A percentile compares a stretch with the other conserved stretches of the same genome.
phyloP scores from a whole-genome alignment of 768 basidiomycete genomes.

The Pulveroboletus sp. region DNA sequence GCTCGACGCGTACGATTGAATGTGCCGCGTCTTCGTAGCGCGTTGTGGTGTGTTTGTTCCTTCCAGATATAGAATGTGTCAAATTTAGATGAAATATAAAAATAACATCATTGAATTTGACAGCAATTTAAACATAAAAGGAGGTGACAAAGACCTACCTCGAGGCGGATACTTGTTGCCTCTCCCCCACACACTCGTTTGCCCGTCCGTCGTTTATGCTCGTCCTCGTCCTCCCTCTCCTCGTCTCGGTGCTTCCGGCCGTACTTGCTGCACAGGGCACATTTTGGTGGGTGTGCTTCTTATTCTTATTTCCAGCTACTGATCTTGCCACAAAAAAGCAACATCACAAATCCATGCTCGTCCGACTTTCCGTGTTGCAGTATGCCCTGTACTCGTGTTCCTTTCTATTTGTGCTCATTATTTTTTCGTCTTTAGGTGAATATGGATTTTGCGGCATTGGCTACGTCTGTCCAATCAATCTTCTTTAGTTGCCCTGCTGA shows the following conservation, averaged over 20 bases:
- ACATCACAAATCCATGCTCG: constrained; percentile 35
- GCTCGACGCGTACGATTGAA: background rate
- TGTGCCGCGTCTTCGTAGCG: constrained; percentile 9
- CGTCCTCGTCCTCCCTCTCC: constrained; percentile 18
- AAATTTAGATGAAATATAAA: background rate
- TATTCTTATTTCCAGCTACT: background rate
- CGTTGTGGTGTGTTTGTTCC: constrained; percentile 21
- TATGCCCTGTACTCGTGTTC: constrained; percentile 19
- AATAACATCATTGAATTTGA: background rate
- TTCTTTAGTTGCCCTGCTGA: constrained; percentile 6
- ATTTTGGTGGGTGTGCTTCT: constrained; percentile 23
- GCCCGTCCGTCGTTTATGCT: constrained; percentile 21
- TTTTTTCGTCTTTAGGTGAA: constrained; percentile 35
- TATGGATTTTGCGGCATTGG: constrained; percentile 54
- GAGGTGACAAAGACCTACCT: background rate
- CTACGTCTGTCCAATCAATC: constrained; percentile 26
- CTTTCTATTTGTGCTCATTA: background rate
- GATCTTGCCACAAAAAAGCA: constrained; percentile 30
- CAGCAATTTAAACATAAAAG: background rate
- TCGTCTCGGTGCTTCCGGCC: constrained; percentile 14
- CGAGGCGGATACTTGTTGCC: background rate
- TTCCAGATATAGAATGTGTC: background rate
- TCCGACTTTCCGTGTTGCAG: constrained; percentile 43
- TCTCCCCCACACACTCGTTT: constrained; percentile 14
- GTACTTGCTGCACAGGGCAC: constrained; percentile 22